Evolutionary conservation across 345 rosid species (phyloP), one percentile per base, ranked within the genome.

Genomic region (Salix arbutifolia): DNA sequence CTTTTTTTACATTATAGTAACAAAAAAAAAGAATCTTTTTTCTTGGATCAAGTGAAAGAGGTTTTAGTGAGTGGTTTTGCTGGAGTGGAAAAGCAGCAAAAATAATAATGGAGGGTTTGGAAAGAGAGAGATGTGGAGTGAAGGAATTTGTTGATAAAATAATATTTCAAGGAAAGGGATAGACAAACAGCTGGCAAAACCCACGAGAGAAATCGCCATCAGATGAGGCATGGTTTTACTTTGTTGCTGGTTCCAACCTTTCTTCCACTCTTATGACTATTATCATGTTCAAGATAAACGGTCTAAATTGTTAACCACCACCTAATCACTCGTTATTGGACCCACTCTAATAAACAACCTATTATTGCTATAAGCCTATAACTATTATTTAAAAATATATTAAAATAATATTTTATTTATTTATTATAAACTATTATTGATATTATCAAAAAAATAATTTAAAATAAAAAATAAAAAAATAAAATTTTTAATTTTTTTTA

Each of bases 41-140:
- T 42, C 42, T 40, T 23, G 70, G 75, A 77, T 77, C 80, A 52
- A 65, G 71, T n/a, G 65, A 72, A 65, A 30, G 72, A 6, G 52
- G 21, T 1, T n/a, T 25, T 37, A 12, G 56, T 19, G 72, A 17
- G 31, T n/a, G 28, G 56, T 26, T 42, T 31, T 38, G 31, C 31
- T 38, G 72, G 11, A 3, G 11, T 69, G 28, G 42, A 46, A 30
- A 67, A 33, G 6, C 25, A 35, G 11, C 35, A 25, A 26, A 42
- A 16, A 38, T 12, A 68, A 3, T 28, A 33, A 33, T 14, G 17
- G n/a, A 6, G 16, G n/a, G n/a, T 10, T n/a, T 1, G 40, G 17
- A 65, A 7, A 31, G 3, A 65, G 38, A 30, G 11, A 30, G 67
- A 30, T 19, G 30, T 3, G 16, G 11, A 60, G 64, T 8, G 28